Conservation (phyloP, 2,329 filamentous ascomycete genomes). For the Fusarium torulosum region DNA sequence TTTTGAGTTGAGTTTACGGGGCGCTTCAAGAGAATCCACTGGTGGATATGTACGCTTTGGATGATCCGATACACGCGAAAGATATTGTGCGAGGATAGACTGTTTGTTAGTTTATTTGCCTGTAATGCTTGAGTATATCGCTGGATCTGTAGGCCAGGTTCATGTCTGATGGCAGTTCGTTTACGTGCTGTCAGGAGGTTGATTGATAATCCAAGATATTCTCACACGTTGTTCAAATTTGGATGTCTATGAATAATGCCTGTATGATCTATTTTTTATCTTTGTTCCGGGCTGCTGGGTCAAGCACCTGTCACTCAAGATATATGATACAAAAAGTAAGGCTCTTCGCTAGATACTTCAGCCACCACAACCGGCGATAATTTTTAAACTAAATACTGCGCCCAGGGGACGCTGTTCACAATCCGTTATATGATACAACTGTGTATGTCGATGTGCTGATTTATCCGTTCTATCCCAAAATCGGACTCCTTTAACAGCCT, state of each 20-base stretch:
- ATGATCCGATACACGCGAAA: constrained; percentile 20
- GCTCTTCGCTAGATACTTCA: too few species aligned
- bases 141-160: constrained; percentile 19
- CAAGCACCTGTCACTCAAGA: neutral
- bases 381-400: too few species aligned
- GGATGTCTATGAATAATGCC: neutral
- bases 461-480: too few species aligned
- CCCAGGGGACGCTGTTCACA: too few species aligned
- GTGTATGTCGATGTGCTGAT: too few species aligned
- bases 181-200: constrained; percentile 26
- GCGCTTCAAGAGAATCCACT: constrained; percentile 8
- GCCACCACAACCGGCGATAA: too few species aligned
- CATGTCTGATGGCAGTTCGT: constrained; percentile 27
- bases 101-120: constrained; percentile 20
- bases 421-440: too few species aligned
- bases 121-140: constrained; percentile 6
- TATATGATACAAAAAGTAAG: too few species aligned
- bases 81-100: constrained; percentile 37
- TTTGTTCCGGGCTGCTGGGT: neutral
- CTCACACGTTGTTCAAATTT: neutral
- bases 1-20: constrained; percentile 18
- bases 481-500: too few species aligned
- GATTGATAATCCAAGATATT: constrained; percentile 34
- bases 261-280: neutral
- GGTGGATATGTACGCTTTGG: constrained; percentile 31